These are phyloP conservation scores for Rhexocercosporidium sp. DNA, from an alignment of 2,329 filamentous ascomycete genomes.

Conservation along the genomic window DNA sequence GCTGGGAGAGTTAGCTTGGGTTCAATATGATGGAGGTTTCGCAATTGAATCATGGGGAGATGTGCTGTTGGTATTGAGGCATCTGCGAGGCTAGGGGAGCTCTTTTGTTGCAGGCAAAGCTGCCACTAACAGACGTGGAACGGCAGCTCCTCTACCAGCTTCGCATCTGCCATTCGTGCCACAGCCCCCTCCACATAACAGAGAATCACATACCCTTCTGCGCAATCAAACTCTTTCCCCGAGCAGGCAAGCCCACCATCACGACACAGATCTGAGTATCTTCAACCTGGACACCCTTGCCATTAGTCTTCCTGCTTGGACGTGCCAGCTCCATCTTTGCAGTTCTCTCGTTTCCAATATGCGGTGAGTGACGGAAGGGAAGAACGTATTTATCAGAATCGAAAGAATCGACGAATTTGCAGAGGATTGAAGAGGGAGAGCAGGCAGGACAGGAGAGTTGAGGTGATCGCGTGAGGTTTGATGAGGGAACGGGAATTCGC, in stretches of 20 bases:
- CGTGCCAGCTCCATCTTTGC: constrained; percentile 33
- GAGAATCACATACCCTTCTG: constrained; percentile 76
- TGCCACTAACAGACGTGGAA: background rate
- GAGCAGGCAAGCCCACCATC: constrained; percentile 95
- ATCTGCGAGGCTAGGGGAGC: background rate
- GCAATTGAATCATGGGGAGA: background rate
- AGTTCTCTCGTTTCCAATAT: background rate
- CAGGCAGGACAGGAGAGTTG: background rate
- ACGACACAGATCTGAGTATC: constrained; percentile 97
- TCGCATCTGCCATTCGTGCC: background rate
- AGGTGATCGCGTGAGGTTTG: constrained; percentile 34
- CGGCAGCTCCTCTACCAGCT: background rate
- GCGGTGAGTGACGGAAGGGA: background rate
- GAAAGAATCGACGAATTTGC: constrained; percentile 11
- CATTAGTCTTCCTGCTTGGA: constrained; percentile 54
- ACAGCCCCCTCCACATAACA: background rate
- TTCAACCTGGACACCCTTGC: constrained; percentile 83
- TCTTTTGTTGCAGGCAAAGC: background rate
- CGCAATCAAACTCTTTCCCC: constrained; percentile 97
- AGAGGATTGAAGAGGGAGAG: background rate
- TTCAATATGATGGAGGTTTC: background rate
- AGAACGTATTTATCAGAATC: background rate
- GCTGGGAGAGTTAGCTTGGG: constrained; percentile 54
- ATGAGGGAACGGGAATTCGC: constrained; percentile 24
- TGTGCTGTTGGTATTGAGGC: background rate